Evolutionary conservation across 2,329 filamentous ascomycete genomes (phyloP).

Genomic region (Penicillium psychrosexuale): DNA sequence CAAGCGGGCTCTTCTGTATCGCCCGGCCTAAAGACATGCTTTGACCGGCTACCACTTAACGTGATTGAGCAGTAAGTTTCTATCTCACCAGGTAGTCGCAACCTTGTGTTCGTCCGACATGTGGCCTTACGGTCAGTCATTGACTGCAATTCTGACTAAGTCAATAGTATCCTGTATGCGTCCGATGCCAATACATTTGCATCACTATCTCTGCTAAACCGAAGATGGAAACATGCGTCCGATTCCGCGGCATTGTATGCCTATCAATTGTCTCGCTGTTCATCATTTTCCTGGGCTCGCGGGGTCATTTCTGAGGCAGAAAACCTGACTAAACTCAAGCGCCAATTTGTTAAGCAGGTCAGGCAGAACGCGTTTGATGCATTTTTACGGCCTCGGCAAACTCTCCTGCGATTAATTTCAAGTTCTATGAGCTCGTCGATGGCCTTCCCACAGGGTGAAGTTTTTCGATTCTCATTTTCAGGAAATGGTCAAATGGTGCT

Average conservation of each 20-base stretch:
- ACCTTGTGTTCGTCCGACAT: background rate
- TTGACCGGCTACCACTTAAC: conserved; percentile 22
- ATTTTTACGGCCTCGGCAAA: conserved; percentile 67
- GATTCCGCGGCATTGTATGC: conserved; percentile 46
- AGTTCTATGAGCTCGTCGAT: conserved; percentile 81
- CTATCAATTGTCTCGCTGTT: conserved; percentile 46
- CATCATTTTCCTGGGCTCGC: conserved; percentile 40
- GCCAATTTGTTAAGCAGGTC: conserved; percentile 65
- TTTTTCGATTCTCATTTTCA: conserved; percentile 79
- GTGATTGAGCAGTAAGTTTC: conserved; percentile 23
- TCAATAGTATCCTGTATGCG: conserved; percentile 45
- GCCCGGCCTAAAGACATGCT: conserved; percentile 4
- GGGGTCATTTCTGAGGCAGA: conserved; percentile 41
- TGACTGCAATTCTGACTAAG: conserved; percentile 20
- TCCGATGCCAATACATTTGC: conserved; percentile 49
- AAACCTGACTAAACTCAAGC: conserved; percentile 59
- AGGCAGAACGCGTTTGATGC: conserved; percentile 76
- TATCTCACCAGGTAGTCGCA: background rate
- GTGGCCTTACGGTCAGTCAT: background rate
- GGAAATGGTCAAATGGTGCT: conserved; percentile 70
- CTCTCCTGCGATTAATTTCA: conserved; percentile 74
- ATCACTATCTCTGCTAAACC: conserved; percentile 46
- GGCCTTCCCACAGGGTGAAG: conserved; percentile 74
- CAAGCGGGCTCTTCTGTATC: background rate
- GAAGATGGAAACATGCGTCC: conserved; percentile 44